Evolutionary conservation across 768 basidiomycete species (phyloP), one percentile per base, ranked within the genome.

Genomic region (Lactarius pseudohatsudake): DNA sequence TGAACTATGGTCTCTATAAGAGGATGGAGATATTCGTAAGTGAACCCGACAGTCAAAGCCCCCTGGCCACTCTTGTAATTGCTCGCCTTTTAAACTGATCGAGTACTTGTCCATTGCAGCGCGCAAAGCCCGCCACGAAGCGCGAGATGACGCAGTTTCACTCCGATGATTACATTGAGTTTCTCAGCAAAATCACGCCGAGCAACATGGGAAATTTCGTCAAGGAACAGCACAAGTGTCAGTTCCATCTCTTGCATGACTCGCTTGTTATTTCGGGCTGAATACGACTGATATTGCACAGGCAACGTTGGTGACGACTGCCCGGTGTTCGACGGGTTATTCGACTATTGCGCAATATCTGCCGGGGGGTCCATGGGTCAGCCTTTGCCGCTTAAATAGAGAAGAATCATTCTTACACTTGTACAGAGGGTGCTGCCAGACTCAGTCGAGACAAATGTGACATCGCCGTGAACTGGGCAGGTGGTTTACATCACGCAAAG

Each of bases 61-160:
- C 36, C n/a, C 18, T 26, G 22, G 22, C 22, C 36, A 38, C 40
- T 20, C 11, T 34, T 40, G 34, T 20, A n/a, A 28, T 26, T 5
- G 26, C 15, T 32, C 28, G 30, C 40, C 5, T 59, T 54, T 20
- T 57, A 30, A 28, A 45, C 62, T 65, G 38, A 60, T 69, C 7
- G 45, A 26, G 64, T 36, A 59, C 38, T 36, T 32, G 34, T 20
- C 61, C 62, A 53, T 36, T 54, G 32, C 72, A 99, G 97, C 87
- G 97, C 67, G 97, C 97, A 4, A 99, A 99, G 83, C 97, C 97
- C 7, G 97, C 97, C 9, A 99, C 97, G 3, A 97, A 97, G 79
- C 91, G 97, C 67, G 97, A 99, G 77, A 98, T 99, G 97, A 96
- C 97, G 22, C 92, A 99, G 74, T 99, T 98, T 75, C 96, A 98